Percentiles rank a stretch among this genome's conserved stretches.
phyloP scores from a whole-genome alignment of 192 early-diverging fungal genomes.

The Chytriomyces sp. region DNA sequence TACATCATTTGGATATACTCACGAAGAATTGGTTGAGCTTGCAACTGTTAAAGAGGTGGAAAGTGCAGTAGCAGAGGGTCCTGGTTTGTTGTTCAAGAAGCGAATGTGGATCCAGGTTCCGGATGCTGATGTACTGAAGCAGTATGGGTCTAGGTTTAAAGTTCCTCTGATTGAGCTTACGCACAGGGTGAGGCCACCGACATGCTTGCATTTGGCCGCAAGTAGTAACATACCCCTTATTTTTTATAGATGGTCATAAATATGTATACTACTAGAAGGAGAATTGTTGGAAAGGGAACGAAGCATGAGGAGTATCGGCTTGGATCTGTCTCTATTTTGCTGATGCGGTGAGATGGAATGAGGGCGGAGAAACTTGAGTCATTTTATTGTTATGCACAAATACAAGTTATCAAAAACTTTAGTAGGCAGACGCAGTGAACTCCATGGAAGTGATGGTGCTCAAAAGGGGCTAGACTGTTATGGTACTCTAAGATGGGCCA shows the following conservation, averaged over 20 bases:
- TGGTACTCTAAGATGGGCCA: too few relatives aligned
- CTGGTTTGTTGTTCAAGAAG: constrained; percentile 18
- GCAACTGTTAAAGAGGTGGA: background rate
- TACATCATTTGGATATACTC: background rate
- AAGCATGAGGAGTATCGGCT: background rate
- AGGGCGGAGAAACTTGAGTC: too few relatives aligned
- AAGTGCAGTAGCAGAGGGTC: too few relatives aligned
- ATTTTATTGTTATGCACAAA: too few relatives aligned
- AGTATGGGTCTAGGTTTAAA: constrained; percentile 15
- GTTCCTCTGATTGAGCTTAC: background rate
- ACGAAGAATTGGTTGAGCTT: constrained; percentile 8
- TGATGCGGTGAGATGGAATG: background rate
- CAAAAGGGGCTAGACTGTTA: too few relatives aligned
- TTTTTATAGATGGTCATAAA: background rate
- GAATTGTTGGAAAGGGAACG: background rate
- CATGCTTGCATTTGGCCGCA: too few relatives aligned
- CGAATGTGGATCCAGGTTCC: constrained; percentile 28
- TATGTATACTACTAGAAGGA: background rate
- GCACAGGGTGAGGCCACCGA: background rate
- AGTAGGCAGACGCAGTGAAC: too few relatives aligned
- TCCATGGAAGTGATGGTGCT: too few relatives aligned
- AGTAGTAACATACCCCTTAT: too few relatives aligned
- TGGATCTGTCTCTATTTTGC: background rate
- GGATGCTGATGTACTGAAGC: background rate
- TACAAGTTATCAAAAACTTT: too few relatives aligned